Base-by-base conservation (phyloP, 1,284 basidiomycete genomes). In the Erythrobasidium hasegawianum region DNA sequence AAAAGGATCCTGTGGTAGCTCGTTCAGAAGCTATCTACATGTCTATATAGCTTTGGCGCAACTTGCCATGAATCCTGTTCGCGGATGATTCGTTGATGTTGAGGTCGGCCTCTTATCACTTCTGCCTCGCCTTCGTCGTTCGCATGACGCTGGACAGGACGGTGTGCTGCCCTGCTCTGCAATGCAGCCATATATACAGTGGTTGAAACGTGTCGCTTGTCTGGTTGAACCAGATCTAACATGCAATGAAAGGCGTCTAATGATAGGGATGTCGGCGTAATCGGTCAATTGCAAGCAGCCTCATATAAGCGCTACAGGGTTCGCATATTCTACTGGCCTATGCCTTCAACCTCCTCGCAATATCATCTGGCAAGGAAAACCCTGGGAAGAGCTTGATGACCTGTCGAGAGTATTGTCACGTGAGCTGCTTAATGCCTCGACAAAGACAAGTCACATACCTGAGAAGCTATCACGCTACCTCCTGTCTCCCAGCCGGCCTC, bases 401-500 rank as follows among this genome's bases (percentile, higher is more conserved):
- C 50, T 53, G n/a, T n/a, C 20, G 8, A 16, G 43, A 8, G 16
- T n/a, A 5, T 5, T 8, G 18, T 26, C 26, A 20, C 14, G 22
- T 29, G 16, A 53, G 50, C 50, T 53, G 26, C 50, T 8, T n/a
- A n/a, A n/a, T n/a, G n/a, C n/a, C n/a, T n/a, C 9, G n/a, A 27
- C 50, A 24, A 26, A 53, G 26, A 26, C n/a, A n/a, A n/a, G n/a
- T n/a, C n/a, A 73, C 77, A 74, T 69, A 89, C 90, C 82, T 85
- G 85, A 56, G 78, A 78, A 67, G 85, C 81, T 68, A 85, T 79
- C 55, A 85, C 84, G 74, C 87, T 83, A 1, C 90, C 92, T 14
- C 93, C 92, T 33, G 89, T 87, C 38, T 90, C 88, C 93, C 93
- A 96, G 4, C 87, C 87, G 61, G 81, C 83, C 69, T 85, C 83